A percentile compares a stretch with the other conserved stretches of the same genome.
These are phyloP conservation scores for Puccinia hordei DNA, from an alignment of 1,284 basidiomycete species.

Conservation along the genomic window DNA sequence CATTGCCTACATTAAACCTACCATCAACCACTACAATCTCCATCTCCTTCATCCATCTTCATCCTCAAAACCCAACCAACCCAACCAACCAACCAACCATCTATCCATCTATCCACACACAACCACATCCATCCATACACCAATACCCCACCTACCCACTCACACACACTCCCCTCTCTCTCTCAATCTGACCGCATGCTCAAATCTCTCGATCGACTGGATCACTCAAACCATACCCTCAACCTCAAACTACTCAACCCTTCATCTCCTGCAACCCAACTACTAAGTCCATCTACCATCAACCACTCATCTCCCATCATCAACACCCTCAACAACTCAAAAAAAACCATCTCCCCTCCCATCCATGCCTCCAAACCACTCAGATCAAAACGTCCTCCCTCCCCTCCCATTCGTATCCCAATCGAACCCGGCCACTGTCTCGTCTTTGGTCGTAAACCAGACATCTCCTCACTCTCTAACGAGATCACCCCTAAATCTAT, in stretches of 20 bases:
- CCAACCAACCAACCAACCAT: neutral
- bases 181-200: conserved; percentile 33
- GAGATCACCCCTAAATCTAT: conserved; percentile 36
- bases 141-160: neutral
- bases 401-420: conserved; percentile 25
- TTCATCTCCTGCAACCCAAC: conserved; percentile 11
- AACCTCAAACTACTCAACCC: neutral
- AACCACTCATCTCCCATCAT: neutral
- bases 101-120: neutral
- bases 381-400: neutral
- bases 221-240: neutral
- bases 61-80: too few relatives aligned
- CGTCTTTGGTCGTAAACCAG: conserved; percentile 47
- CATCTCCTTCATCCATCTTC: too few relatives aligned
- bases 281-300: neutral
- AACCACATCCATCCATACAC: too few relatives aligned
- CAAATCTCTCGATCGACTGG: conserved; percentile 1
- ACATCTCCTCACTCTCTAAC: conserved; percentile 23
- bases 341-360: neutral
- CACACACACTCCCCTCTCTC: conserved; percentile 1
- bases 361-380: conserved; percentile 3
- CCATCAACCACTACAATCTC: too few relatives aligned
- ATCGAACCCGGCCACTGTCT: conserved; percentile 45
- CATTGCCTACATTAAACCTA: too few relatives aligned
- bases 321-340: neutral